Conservation (phyloP, 164 flowering plant species). For the Vitis cinerea region DNA sequence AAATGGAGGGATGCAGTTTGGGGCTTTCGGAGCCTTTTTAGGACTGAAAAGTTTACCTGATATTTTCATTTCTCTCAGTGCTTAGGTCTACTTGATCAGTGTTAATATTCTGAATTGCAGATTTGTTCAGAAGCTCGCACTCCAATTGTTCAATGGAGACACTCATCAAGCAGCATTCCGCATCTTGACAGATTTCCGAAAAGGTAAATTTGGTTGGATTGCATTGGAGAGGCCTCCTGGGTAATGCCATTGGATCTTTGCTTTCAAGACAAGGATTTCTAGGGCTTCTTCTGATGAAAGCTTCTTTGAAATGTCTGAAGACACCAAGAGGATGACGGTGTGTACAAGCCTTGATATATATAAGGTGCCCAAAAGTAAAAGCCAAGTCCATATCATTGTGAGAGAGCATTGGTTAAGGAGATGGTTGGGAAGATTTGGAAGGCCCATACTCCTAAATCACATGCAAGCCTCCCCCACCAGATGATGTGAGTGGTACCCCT, state of each 20-base stretch:
- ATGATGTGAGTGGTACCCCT: too few relatives aligned
- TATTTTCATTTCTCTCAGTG: not conserved
- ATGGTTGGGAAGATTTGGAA: too few relatives aligned
- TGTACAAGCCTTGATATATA: not conserved
- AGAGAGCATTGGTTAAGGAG: not conserved
- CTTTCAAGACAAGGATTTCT: not conserved
- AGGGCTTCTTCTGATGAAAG: not conserved
- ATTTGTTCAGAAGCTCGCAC: conserved; percentile 74
- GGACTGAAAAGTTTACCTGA: not conserved
- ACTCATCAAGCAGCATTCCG: conserved; percentile 86
- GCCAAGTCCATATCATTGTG: not conserved
- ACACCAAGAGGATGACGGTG: not conserved
- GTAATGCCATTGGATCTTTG: conserved; percentile 12
- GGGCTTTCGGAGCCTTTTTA: not conserved
- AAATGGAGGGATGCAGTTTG: not conserved
- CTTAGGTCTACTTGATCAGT: not conserved
- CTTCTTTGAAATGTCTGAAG: too few relatives aligned
- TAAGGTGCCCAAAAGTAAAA: not conserved
- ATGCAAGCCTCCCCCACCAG: too few relatives aligned
- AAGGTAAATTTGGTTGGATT: conserved; percentile 93
- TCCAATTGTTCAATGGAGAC: conserved; percentile 79
- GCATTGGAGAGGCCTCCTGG: conserved; percentile 88
- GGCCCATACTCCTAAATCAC: too few relatives aligned
- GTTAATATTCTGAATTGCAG: conserved; percentile 35
- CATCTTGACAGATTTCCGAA: conserved; percentile 78